Evolutionary conservation across 2,329 filamentous ascomycete genomes (phyloP), one percentile per base, ranked within the genome.

Genomic region (Pseudogymnoascus sp.): DNA sequence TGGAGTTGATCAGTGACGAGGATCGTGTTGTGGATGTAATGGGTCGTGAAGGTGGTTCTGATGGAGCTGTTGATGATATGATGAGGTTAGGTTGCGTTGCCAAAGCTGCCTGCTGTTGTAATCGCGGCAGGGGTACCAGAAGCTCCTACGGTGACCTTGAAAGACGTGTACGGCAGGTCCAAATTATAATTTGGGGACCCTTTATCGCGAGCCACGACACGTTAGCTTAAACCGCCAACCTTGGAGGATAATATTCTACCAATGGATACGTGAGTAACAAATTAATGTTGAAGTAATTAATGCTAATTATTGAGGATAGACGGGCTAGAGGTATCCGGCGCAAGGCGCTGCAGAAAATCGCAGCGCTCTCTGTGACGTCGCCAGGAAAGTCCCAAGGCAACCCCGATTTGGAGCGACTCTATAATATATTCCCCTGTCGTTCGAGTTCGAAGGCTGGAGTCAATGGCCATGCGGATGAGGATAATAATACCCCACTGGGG

Each of bases 271-370:
- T 82, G 78, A 72, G 70, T 66, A 34, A 45, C 61, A 48, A 66
- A 64, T 16, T 16, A 1, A 31, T 41, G 25, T 61, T 25, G 21
- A 25, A 61, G 10, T 37, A 25, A 43, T 60, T 63, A 34, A 34
- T 36, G 39, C 61, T 57, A 54, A 63, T 62, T 25, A 43, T 43
- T 36, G 41, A 6, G 8, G 13, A 37, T 39, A 74, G 72, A 64
- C 51, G 66, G 76, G 77, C 80, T 67, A 80, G 81, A 72, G 79
- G 84, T 70, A 81, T 88, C 67, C 84, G 86, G 72, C 83, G 82
- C 67, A 80, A 80, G 72, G 86, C 86, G 68, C 78, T 89, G 64
- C 79, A 87, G 75, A 87, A 85, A 77, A 87, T 89, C 68, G 86
- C 86, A 45, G 79, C 81, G 54, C 79, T 89, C 63, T 87, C 86